Evolutionary conservation across 768 basidiomycete species (phyloP).

Genomic region (Imleria badia): DNA sequence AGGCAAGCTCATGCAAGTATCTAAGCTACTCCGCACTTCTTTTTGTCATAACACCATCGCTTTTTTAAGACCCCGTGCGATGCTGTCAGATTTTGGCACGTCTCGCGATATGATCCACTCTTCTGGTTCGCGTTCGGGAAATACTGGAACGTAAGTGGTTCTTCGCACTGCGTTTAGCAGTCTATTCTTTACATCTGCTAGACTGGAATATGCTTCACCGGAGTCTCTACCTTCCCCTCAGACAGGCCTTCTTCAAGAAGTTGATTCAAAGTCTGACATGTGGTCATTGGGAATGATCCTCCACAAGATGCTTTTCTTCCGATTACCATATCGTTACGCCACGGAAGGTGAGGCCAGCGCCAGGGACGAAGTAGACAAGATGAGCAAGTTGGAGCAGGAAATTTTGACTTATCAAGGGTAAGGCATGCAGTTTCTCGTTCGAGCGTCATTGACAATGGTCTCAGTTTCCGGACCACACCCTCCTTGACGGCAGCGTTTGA

Average conservation of each 20-base stretch:
- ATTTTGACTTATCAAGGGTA: slow-evolving; percentile 76
- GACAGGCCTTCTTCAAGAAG: slow-evolving; percentile 63
- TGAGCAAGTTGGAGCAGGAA: slow-evolving; percentile 69
- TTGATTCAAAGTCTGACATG: slow-evolving; percentile 91
- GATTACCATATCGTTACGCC: slow-evolving; percentile 78
- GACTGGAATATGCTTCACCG: slow-evolving; percentile 85
- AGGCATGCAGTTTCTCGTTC: slow-evolving; percentile 12
- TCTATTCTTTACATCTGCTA: slow-evolving; percentile 25
- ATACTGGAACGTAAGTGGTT: slow-evolving; percentile 84
- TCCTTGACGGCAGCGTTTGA: slow-evolving; percentile 58
- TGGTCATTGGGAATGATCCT: slow-evolving; percentile 98
- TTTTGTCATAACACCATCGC: background rate
- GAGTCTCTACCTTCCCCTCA: slow-evolving; percentile 75
- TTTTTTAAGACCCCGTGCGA: slow-evolving; percentile 73
- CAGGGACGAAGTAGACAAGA: slow-evolving; percentile 56
- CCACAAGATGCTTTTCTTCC: slow-evolving; percentile 90
- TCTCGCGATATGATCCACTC: slow-evolving; percentile 86
- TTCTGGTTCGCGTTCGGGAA: slow-evolving; percentile 73
- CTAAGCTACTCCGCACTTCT: background rate
- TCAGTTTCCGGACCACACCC: slow-evolving; percentile 53
- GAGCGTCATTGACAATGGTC: slow-evolving; percentile 6
- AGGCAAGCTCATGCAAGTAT: slow-evolving; percentile 69
- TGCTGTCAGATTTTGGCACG: slow-evolving; percentile 96
- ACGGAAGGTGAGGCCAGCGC: slow-evolving; percentile 55
- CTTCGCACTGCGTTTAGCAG: background rate